Evolutionary conservation across 2,329 filamentous ascomycete species (phyloP), one percentile per base, ranked within the genome.

Genomic region (Stagonosporopsis rhizophila): DNA sequence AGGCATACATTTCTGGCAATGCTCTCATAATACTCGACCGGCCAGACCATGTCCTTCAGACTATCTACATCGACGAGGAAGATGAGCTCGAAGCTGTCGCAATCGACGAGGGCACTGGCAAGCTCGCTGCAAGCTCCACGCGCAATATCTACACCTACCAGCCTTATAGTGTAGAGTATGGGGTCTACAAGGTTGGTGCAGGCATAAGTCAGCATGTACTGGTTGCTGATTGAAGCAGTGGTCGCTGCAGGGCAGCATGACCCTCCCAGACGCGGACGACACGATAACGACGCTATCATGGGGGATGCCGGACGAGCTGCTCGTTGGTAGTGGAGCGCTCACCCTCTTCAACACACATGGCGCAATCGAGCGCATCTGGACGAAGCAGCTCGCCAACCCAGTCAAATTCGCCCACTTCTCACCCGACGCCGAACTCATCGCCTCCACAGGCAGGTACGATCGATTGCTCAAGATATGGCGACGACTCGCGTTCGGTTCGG

Each of bases 391-490:
- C 6, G 89, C 93, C 2, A 92, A 85, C 68, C 83, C 88, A 0
- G 86, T 86, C 34, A 90, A 90, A 69, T 85, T 89, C 54, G 92
- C 92, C 2, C 81, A 83, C 8, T 87, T 97, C 64, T 96, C 94
- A 1, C 91, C 91, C 61, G 94, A 96, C 74, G 93, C 91, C 12
- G 88, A 88, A 19, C 87, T 96, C 58, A 91, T 98, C 49, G 94
- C 92, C 17, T 93, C 91, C 1, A 85, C 90, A 12, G 90, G 92
- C 38, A 80, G 83, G 45, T 86, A 91, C 71, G 95, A 98, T 75
- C 84, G 89, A 47, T 79, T 98, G 19, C 87, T 96, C 64, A 98
- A 99, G 78, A 85, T 98, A 67, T 99, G 96, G 95, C 87, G 92
- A 61, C 85, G 94, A 49, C 80, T 96, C 22, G 90, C 89, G 8